Conservation (phyloP, 139 green algal species). For the Chlorella sp. region DNA sequence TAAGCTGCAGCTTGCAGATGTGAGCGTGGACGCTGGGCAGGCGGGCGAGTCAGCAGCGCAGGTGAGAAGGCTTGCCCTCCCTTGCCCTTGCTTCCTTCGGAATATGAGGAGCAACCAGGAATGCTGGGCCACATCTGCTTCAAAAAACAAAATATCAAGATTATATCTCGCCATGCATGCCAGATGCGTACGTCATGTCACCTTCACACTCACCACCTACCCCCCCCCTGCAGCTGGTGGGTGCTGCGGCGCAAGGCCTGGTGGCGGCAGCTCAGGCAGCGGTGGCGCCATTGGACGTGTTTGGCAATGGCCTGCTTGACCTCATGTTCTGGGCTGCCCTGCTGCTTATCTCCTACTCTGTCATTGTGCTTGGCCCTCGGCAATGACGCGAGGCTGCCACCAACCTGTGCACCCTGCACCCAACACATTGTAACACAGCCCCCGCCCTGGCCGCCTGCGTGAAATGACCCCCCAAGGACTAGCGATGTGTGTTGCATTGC, state of each 20-base stretch:
- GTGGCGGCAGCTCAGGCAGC: not conserved
- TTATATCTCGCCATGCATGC: too few relatives aligned
- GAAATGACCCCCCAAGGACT: too few relatives aligned
- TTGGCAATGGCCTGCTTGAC: constrained; percentile 31
- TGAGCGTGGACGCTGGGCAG: not conserved
- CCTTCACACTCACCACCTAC: too few relatives aligned
- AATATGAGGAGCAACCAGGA: not conserved
- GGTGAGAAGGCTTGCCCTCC: not conserved
- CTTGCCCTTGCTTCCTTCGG: too few relatives aligned
- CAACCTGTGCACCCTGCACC: too few relatives aligned
- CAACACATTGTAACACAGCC: too few relatives aligned
- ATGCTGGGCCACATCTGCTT: not conserved
- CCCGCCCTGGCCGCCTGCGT: too few relatives aligned
- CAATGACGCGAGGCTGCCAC: not conserved
- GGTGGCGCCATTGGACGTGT: constrained; percentile 31
- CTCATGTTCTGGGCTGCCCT: constrained; percentile 26
- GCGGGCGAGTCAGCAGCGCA: not conserved
- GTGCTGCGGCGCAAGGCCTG: not conserved
- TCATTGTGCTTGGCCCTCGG: constrained; percentile 22
- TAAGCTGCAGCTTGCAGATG: not conserved
- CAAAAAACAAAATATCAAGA: too few relatives aligned
- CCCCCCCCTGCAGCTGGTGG: not conserved
- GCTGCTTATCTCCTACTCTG: not conserved
- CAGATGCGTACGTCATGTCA: too few relatives aligned
- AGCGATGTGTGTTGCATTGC: too few relatives aligned